Evolutionary conservation across 805 yeast genomes (phyloP).

Genomic region (Metschnikowia rubicola): DNA sequence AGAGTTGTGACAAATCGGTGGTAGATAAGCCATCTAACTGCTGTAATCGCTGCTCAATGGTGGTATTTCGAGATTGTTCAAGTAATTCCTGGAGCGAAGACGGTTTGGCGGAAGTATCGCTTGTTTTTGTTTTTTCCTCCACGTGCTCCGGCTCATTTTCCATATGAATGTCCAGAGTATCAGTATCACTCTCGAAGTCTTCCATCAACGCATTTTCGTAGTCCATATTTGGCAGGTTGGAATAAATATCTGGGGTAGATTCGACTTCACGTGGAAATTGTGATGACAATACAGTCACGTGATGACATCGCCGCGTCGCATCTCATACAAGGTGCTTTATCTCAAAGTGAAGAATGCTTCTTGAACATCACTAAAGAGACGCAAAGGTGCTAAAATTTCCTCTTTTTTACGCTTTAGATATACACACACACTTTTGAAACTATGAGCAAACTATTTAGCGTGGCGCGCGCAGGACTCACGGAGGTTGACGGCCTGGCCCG

Average conservation of each 20-base stretch:
- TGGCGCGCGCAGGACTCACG: conserved; percentile 32
- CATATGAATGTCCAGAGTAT: conserved; percentile 1
- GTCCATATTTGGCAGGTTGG: conserved; percentile 18
- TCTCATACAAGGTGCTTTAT: neutral
- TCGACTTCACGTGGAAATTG: neutral
- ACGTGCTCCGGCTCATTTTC: neutral
- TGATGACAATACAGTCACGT: neutral
- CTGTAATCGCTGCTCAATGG: conserved; percentile 16
- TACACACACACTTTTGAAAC: neutral
- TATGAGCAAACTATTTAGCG: conserved; percentile 9
- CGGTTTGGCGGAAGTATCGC: neutral
- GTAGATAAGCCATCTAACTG: conserved; percentile 20
- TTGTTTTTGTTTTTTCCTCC: neutral
- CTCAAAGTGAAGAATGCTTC: no score
- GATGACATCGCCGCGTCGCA: neutral
- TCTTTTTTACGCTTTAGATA: neutral
- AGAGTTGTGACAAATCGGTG: conserved; percentile 22
- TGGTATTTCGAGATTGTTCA: conserved; percentile 9
- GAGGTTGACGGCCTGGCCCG: conserved; percentile 82
- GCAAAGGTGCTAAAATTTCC: neutral
- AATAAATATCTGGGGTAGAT: neutral
- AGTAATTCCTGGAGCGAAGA: conserved; percentile 15
- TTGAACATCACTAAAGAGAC: no score
- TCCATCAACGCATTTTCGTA: conserved; percentile 41
- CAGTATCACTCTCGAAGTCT: conserved; percentile 37